A percentile compares a stretch with the other conserved stretches of the same genome.
These are phyloP conservation scores for Colletotrichum godetiae DNA, from an alignment of 2,329 filamentous ascomycete genomes.

Conservation along the genomic window DNA sequence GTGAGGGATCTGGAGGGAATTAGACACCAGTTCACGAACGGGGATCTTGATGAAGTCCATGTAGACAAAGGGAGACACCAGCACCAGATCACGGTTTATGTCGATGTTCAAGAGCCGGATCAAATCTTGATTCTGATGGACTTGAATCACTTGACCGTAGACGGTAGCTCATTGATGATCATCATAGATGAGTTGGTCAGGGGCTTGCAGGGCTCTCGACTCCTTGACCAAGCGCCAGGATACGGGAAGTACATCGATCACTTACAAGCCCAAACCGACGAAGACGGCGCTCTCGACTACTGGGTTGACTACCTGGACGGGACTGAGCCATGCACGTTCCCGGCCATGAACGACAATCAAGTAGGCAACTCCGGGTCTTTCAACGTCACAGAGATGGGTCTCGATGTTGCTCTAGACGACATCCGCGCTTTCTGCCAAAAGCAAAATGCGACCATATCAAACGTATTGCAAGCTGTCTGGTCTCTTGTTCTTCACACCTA, in stretches of 20 bases:
- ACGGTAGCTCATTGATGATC: conserved; percentile 27
- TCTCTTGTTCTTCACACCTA: conserved; percentile 18
- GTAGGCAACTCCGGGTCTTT: neutral
- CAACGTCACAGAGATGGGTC: conserved; percentile 9
- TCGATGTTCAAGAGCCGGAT: neutral
- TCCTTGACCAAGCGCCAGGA: neutral
- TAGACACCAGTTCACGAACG: conserved; percentile 4
- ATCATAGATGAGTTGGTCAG: conserved; percentile 13
- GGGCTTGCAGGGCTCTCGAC: neutral
- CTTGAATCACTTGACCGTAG: conserved; percentile 25
- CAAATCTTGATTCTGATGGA: conserved; percentile 8
- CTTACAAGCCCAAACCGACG: conserved; percentile 26
- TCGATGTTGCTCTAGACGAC: neutral
- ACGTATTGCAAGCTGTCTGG: conserved; percentile 19
- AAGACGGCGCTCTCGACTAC: conserved; percentile 34
- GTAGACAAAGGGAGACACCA: neutral
- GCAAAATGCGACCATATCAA: conserved; percentile 13
- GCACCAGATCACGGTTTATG: conserved; percentile 12
- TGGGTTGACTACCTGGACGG: conserved; percentile 38
- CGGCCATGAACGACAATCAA: conserved; percentile 24
- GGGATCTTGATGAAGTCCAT: neutral
- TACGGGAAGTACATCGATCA: conserved; percentile 38
- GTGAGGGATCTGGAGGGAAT: conserved; percentile 5
- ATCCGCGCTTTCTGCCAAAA: conserved; percentile 7
- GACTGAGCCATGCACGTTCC: conserved; percentile 38